phyloP scores from a whole-genome alignment of 208 protist species.

The Perkinsela sp. region DNA sequence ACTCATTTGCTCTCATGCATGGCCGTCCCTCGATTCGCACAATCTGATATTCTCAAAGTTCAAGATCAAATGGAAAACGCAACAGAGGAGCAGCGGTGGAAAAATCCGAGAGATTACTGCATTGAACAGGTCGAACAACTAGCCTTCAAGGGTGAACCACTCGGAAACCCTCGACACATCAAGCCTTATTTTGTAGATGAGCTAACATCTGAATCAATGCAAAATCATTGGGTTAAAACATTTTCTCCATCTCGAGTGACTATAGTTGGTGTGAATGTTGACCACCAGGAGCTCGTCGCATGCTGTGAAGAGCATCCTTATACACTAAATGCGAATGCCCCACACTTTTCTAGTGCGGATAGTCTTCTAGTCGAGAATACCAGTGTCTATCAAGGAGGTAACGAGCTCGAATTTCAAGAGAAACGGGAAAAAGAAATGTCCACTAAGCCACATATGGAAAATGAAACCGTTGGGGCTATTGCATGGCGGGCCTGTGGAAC shows the following conservation, averaged over 20 bases:
- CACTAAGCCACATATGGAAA: conserved; percentile 42
- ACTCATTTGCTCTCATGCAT: conserved; percentile 33
- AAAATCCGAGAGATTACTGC: conserved; percentile 27
- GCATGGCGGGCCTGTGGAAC: conserved; percentile 21
- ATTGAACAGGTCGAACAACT: conserved; percentile 39
- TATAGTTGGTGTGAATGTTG: conserved; percentile 34
- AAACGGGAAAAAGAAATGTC: conserved; percentile 27
- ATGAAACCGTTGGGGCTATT: conserved; percentile 31
- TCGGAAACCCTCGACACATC: conserved; percentile 33
- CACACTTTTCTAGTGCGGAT: conserved; percentile 18
- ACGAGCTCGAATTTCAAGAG: conserved; percentile 20
- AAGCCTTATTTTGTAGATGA: conserved; percentile 28
- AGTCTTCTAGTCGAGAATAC: conserved; percentile 11
- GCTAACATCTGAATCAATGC: conserved; percentile 24
- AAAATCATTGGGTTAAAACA: conserved; percentile 27
- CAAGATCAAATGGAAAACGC: conserved; percentile 58
- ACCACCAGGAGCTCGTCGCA: conserved; percentile 36
- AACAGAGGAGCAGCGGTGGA: conserved; percentile 36
- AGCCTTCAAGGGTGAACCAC: conserved; percentile 59
- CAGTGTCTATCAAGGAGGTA: conserved; percentile 31
- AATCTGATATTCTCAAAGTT: conserved; percentile 41
- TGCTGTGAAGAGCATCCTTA: conserved; percentile 52
- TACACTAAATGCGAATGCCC: conserved; percentile 27
- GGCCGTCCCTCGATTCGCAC: conserved; percentile 37
- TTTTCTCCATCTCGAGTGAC: conserved; percentile 26